Evolutionary conservation across 1,284 basidiomycete genomes (phyloP), one percentile per base, ranked within the genome.

Genomic region (Fomitopsis schrenkii): DNA sequence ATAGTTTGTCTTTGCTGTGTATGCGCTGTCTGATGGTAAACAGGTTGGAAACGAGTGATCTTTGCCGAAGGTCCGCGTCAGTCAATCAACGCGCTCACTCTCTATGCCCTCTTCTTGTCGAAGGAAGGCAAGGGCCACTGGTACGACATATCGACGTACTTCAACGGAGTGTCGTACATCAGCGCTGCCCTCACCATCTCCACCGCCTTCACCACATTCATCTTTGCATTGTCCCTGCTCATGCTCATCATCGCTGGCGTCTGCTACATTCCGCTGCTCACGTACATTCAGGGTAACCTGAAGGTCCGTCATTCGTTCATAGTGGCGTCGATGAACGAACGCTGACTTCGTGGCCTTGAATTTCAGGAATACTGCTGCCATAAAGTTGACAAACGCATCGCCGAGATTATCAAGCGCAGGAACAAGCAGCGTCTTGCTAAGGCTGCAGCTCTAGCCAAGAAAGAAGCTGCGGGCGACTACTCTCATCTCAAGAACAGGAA

Each of bases 321-420:
- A 10, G 12, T 38, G 12, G n/a, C 17, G 14, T 7, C 4, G 12
- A 22, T 33, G 3, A 12, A 8, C 19, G 10, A 3, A 6, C 19
- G 7, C 35, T 54, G 15, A 54, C 14, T 14, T 5, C 19, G n/a
- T 56, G 36, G 58, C 71, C 63, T 52, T 45, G 48, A 19, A 40
- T 12, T 66, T 40, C 73, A 96, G 88, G 97, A 98, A 83, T 98
- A 97, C 77, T 95, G 94, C 75, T 98, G 96, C 76, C 94, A 98
- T 80, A 98, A 98, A 79, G 94, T 98, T 59, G 97, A 98, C 79
- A 98, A 97, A 88, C 92, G 97, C 67, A 98, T 99, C 68, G 85
- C 89, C 61, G 93, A 92, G 72, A 88, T 98, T 64, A 95, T 99
- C 80, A 95, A 94, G 74, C 89, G 91, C 68, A 91, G 92, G 75